A percentile compares a stretch with the other conserved stretches of the same genome.
These are phyloP conservation scores for Paraphaeosphaeria minitans DNA, from an alignment of 2,329 filamentous ascomycete species.

Conservation along the genomic window DNA sequence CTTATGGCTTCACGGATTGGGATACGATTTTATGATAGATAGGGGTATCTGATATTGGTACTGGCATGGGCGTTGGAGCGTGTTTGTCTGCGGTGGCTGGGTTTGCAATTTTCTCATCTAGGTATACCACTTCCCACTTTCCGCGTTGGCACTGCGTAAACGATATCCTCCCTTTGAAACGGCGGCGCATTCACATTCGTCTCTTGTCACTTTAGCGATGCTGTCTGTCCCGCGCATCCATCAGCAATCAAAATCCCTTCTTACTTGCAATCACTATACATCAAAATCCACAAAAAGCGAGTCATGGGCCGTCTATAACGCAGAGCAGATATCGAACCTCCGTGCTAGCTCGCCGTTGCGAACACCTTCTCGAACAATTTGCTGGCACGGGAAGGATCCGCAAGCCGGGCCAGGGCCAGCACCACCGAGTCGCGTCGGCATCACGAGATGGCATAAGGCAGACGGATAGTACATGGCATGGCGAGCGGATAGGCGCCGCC, in stretches of 20 bases:
- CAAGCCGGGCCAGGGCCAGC: neutral
- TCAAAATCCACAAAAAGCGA: neutral
- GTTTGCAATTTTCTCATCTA: constrained; percentile 14
- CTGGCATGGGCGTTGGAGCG: neutral
- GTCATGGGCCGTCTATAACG: neutral
- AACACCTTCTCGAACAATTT: neutral
- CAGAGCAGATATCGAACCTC: neutral
- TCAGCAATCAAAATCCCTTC: neutral
- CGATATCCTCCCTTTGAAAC: constrained; percentile 8
- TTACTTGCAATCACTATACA: neutral
- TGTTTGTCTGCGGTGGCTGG: constrained; percentile 14
- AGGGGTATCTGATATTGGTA: neutral
- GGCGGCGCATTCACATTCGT: neutral
- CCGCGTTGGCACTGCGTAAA: neutral
- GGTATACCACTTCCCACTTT: constrained; percentile 4
- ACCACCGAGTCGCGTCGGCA: neutral
- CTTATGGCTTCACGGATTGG: neutral
- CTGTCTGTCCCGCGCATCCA: neutral
- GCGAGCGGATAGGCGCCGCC: constrained; percentile 8
- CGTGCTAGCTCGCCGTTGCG: neutral
- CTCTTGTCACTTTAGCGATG: neutral
- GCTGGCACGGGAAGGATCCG: neutral
- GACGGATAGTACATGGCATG: constrained; percentile 4
- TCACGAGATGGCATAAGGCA: constrained; percentile 4
- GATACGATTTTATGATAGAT: neutral